Conservation (phyloP, 1,284 basidiomycete genomes). For the Puccinia coronata region DNA sequence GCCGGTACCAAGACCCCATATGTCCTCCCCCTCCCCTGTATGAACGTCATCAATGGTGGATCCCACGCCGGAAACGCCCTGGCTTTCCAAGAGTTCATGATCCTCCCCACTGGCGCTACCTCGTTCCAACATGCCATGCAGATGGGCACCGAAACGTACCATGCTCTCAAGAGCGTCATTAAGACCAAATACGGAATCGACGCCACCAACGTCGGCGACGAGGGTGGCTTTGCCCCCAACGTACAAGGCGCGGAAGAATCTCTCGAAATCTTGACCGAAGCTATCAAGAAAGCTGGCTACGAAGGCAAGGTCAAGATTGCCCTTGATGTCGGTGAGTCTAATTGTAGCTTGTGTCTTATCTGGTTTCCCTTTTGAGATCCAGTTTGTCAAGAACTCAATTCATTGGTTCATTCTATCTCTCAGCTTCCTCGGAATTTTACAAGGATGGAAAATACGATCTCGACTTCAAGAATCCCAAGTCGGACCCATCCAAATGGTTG, state of each 20-base stretch:
- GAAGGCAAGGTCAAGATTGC: constrained; percentile 98
- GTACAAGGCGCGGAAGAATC: constrained; percentile 95
- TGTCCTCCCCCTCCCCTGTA: constrained; percentile 83
- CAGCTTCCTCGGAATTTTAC: constrained; percentile 98
- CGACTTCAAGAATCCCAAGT: constrained; percentile 96
- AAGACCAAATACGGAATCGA: constrained; percentile 99
- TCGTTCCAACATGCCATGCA: constrained; percentile 97
- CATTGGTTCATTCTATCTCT: neutral
- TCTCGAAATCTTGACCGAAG: constrained; percentile 90
- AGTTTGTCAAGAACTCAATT: neutral
- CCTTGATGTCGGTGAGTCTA: constrained; percentile 71
- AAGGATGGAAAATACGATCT: constrained; percentile 99
- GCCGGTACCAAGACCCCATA: constrained; percentile 91
- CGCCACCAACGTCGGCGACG: constrained; percentile 98
- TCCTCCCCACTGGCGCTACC: constrained; percentile 87
- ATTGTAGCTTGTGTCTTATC: neutral
- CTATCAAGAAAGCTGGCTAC: constrained; percentile 97
- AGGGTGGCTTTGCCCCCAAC: constrained; percentile 99
- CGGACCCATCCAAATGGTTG: constrained; percentile 94
- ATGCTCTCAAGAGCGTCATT: constrained; percentile 99
- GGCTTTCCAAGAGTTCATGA: constrained; percentile 99
- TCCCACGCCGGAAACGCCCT: constrained; percentile 99
- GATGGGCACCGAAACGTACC: constrained; percentile 97
- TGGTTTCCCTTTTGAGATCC: no score
- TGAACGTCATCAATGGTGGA: constrained; percentile 99